Base-by-base conservation (phyloP, 352 stramenopile species). In the Phytopythium boreale region DNA sequence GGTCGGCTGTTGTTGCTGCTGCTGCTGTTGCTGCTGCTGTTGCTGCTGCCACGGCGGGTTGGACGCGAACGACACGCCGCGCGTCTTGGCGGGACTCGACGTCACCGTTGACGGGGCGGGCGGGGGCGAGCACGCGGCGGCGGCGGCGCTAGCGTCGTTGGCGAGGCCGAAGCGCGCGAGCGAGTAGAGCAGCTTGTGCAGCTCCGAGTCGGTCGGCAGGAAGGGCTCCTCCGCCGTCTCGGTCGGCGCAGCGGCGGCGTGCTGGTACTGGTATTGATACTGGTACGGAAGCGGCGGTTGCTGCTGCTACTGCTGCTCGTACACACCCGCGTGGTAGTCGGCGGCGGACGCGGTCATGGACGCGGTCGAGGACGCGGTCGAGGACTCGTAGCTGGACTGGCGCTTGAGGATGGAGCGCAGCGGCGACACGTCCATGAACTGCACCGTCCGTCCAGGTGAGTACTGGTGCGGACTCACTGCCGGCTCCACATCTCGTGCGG, bases 161-260 rank as follows among this genome's bases (percentile, higher is more conserved):
- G 75, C 76, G 10, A 89, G 63, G 0, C 77, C 79, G 52, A 90
- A 86, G 19, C 75, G 77, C 12, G 68, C 68, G 31, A 90, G 64
- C 9, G 81, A 88, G 59, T 88, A 88, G 12, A 90, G 55, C 9
- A 90, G 68, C 36, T 86, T 90, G 70, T 88, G 79, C 6, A 90
- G 67, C 59, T 90, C 82, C 2, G 68, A 76, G 37, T 83, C 77
- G 10, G 53, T 70, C 22, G 72, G 52, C 17, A 55, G 17, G 15
- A 71, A 47, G 36, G 29, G 47, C n/a, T 51, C 26, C 4, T 56
- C 24, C 41, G 9, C 26, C 19, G 51, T 7, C 0, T 39, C 43
- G 20, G 10, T n/a, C 11, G 41, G 41, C 19, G 43, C 19, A 7
- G 43, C 10, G n/a, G 29, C 14, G n/a, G n/a, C n/a, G n/a, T n/a